Base-by-base conservation (phyloP, 2,329 filamentous ascomycete species). In the Neofusicoccum ribis region DNA sequence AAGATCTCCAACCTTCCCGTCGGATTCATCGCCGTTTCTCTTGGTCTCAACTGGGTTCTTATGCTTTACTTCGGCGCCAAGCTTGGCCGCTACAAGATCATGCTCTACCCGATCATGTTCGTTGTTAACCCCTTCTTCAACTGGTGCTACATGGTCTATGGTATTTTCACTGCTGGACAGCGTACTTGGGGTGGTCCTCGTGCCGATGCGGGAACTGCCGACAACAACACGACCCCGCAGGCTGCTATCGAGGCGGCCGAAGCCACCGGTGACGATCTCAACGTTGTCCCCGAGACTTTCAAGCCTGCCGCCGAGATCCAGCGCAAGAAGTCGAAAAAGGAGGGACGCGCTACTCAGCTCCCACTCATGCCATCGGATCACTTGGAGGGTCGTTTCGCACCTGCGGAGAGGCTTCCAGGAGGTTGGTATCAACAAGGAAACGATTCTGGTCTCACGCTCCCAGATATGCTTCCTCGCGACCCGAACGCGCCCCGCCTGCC, bases 141-240 rank as follows among this genome's bases (percentile, higher is more conserved):
- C 79, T 98, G 94, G 94, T 86, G 92, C 66, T 98, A 98, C 81
- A 97, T 97, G 91, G 90, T 97, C 2, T 97, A 97, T 76, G 93
- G 93, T 50, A 96, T 97, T 70, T 95, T 96, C 78, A 97, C 94
- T 0, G 93, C 93, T 36, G 93, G 93, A 20, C 92, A 97, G 76
- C 86, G 94, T 69, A 98, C 94, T 1, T 99, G 95, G 94, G 94
- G 94, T 69, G 94, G 94, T 0, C 95, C 94, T 11, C 87, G 94
- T 72, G 93, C 92, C 1, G 94, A 98, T 77, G 93, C 93, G 0
- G 92, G 91, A 36, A 84, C 88, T 46, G 93, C 93, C 3, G 90
- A 96, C 74, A 82, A 84, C 12, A 81, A 87, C 66, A 95, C 89
- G 0, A 93, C 91, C 0, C 89, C 91, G 1, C 89, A 91, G 70